Conservation (phyloP, 345 rosid genomes). For the Citropsis articulata region DNA sequence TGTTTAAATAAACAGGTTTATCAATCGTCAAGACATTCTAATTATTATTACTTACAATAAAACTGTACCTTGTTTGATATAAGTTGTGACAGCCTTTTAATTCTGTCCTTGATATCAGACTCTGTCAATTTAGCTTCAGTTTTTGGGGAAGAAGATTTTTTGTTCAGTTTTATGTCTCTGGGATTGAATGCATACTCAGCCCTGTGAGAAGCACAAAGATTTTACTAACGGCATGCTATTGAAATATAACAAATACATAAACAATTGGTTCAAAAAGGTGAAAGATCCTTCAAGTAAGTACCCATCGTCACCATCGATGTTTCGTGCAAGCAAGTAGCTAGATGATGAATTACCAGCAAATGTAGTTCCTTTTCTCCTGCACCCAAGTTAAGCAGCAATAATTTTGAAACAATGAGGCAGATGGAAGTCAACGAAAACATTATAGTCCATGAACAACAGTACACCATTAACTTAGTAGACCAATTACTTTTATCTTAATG, state of each 20-base stretch:
- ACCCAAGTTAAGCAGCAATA: not conserved
- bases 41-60: not conserved
- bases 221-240: not conserved
- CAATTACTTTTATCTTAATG: not conserved
- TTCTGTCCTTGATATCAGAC: slow-evolving; percentile 65
- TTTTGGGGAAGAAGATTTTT: slow-evolving; percentile 61
- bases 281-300: slow-evolving; percentile 28
- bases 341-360: slow-evolving; percentile 41
- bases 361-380: slow-evolving; percentile 42
- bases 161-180: slow-evolving; percentile 55
- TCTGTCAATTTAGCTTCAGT: slow-evolving; percentile 51
- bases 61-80: slow-evolving; percentile 61
- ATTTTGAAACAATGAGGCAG: not conserved
- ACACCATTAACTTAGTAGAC: not conserved
- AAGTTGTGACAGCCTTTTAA: slow-evolving; percentile 51
- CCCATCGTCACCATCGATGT: slow-evolving; percentile 83
- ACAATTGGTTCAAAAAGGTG: not conserved
- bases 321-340: slow-evolving; percentile 35
- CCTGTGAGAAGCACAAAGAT: slow-evolving; percentile 35
- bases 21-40: not conserved
- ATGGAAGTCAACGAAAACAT: not conserved
- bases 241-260: not conserved
- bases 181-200: slow-evolving; percentile 85
- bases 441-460: not conserved
- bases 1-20: not conserved